phyloP scores from a whole-genome alignment of 768 basidiomycete genomes.

The Termitomyces sp. region DNA sequence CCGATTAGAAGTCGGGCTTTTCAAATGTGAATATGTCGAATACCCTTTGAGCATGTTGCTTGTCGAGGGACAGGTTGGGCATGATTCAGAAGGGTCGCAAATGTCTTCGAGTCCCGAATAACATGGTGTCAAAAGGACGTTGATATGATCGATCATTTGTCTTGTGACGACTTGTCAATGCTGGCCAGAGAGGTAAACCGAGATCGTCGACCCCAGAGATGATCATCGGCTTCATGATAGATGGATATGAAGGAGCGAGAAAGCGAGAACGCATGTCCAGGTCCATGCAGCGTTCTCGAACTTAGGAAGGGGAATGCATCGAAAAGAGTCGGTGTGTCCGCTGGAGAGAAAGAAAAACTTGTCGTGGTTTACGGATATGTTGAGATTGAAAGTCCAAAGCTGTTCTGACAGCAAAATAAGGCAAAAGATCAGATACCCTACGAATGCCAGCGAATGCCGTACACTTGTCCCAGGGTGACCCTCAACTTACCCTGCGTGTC shows the following conservation, averaged over 20 bases:
- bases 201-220: not conserved
- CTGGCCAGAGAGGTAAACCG: not conserved
- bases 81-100: not conserved
- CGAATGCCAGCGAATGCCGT: not conserved
- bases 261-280: not conserved
- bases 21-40: not conserved
- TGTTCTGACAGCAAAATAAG: not conserved
- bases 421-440: not conserved
- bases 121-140: conserved; percentile 6
- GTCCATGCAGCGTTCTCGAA: not conserved
- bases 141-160: conserved; percentile 9
- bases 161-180: not conserved
- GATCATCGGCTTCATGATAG: conserved; percentile 4
- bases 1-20: conserved; percentile 14
- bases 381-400: not conserved
- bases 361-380: not conserved
- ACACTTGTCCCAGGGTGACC: not conserved
- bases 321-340: not conserved
- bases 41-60: not conserved
- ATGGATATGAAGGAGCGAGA: not conserved
- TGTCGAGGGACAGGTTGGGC: not conserved
- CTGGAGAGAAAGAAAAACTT: not conserved
- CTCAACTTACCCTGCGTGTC: too few species aligned
- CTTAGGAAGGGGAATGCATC: not conserved
- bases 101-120: conserved; percentile 8